Evolutionary conservation across 495 filamentous ascomycete genomes (phyloP).

Genomic region (Aspergillus incahuasiensis): DNA sequence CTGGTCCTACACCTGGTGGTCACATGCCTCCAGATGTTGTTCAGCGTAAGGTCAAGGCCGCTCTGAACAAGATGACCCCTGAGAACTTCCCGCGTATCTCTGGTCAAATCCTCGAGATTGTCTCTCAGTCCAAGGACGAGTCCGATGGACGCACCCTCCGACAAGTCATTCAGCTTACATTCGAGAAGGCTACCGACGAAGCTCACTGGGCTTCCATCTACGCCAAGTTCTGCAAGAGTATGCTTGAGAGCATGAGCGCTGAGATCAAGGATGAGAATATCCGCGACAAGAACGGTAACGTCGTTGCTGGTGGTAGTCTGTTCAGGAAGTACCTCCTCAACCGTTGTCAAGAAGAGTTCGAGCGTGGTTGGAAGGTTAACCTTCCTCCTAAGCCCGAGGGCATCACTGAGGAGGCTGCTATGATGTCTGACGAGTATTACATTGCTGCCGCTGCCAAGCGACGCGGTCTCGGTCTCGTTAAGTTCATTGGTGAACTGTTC

Average conservation of each 20-base stretch:
- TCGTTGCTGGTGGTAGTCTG: conserved; percentile 85
- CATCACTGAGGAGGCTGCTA: conserved; percentile 62
- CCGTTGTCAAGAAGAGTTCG: conserved; percentile 97
- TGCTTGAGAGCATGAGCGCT: conserved; percentile 91
- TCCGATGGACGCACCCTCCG: conserved; percentile 88
- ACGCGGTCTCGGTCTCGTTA: conserved; percentile 92
- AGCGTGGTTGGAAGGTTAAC: conserved; percentile 94
- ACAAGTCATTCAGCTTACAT: conserved; percentile 97
- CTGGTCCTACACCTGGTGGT: conserved; percentile 52
- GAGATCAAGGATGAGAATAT: conserved; percentile 96
- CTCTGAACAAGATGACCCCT: conserved; percentile 99
- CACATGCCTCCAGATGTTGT: conserved; percentile 87
- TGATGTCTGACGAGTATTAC: conserved; percentile 98
- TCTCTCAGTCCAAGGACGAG: conserved; percentile 92
- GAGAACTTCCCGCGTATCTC: conserved; percentile 98
- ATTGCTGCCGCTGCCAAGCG: conserved; percentile 92
- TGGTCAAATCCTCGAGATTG: conserved; percentile 87
- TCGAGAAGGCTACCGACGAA: conserved; percentile 98
- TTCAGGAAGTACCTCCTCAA: conserved; percentile 99
- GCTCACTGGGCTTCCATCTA: conserved; percentile 99
- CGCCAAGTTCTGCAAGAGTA: conserved; percentile 95
- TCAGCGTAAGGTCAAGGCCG: conserved; percentile 97
- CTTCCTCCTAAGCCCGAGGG: conserved; percentile 79
- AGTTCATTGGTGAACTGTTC: conserved; percentile 99
- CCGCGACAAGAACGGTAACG: conserved; percentile 74